Percentiles rank a stretch among this genome's conserved stretches.
Evolutionary conservation across 306 rosid species (phyloP).

Genomic region (Sechiopsis laciniata): DNA sequence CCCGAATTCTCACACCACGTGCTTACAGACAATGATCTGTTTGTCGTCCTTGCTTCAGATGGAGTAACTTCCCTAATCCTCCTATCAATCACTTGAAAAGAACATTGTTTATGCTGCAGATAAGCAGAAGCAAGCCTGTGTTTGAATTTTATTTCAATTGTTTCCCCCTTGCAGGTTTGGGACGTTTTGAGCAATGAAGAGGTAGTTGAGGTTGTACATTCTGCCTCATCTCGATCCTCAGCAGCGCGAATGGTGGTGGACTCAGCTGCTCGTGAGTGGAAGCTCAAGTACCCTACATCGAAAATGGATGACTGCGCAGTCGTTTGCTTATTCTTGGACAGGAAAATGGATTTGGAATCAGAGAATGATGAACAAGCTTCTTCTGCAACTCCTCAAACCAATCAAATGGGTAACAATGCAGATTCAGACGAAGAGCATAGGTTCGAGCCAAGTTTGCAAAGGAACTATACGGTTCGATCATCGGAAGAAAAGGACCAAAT

Average conservation of each 20-base stretch:
- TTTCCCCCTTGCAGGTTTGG: constrained; percentile 56
- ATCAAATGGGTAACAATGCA: constrained; percentile 40
- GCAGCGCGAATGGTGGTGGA: constrained; percentile 76
- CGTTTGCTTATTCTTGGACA: constrained; percentile 74
- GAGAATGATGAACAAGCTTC: constrained; percentile 65
- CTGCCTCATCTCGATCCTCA: constrained; percentile 57
- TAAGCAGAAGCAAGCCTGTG: not conserved
- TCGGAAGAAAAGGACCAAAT: constrained; percentile 57
- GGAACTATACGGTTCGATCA: constrained; percentile 79
- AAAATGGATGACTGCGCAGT: constrained; percentile 98
- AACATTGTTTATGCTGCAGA: no score
- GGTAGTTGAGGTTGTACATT: constrained; percentile 72
- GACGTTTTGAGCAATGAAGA: constrained; percentile 91
- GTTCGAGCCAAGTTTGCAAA: constrained; percentile 68
- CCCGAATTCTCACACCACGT: constrained; percentile 74
- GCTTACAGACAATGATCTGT: constrained; percentile 72
- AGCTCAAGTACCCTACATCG: constrained; percentile 82
- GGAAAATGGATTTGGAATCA: constrained; percentile 93
- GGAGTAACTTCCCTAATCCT: constrained; percentile 49
- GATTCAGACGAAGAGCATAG: constrained; percentile 67
- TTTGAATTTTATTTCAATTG: not conserved
- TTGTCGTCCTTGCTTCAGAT: constrained; percentile 88
- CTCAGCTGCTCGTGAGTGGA: constrained; percentile 83
- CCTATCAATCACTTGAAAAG: no score
- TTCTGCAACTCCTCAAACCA: constrained; percentile 77